These are phyloP conservation scores for Pelargonium australe DNA, from an alignment of 441 rosid species.

Conservation along the genomic window DNA sequence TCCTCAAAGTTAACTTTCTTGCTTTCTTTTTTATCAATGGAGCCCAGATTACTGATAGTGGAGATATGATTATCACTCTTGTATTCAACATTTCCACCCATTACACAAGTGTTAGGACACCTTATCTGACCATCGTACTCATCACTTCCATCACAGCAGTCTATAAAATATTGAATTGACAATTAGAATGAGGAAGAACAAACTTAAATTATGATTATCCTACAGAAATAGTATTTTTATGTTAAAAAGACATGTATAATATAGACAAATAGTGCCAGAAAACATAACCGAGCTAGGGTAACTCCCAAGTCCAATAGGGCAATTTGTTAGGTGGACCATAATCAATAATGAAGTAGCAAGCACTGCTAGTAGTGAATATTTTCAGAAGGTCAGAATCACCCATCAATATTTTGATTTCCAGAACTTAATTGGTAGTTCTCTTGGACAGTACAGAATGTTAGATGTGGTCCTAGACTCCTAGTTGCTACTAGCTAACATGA, in stretches of 20 bases:
- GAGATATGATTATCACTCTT: conserved; percentile 33
- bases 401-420: background rate
- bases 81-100: conserved; percentile 70
- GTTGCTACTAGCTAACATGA: background rate
- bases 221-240: background rate
- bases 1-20: conserved; percentile 31
- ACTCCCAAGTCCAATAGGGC: too few species aligned
- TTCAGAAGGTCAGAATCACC: background rate
- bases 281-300: too few species aligned
- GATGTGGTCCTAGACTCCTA: background rate
- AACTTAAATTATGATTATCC: background rate
- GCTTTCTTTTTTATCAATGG: conserved; percentile 25
- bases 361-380: background rate
- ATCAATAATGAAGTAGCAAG: too few species aligned
- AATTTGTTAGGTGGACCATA: too few species aligned
- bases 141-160: conserved; percentile 96
- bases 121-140: conserved; percentile 51
- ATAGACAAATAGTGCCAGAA: background rate
- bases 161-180: conserved; percentile 29
- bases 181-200: background rate
- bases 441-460: background rate
- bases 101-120: conserved; percentile 71
- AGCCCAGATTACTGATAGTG: conserved; percentile 15
- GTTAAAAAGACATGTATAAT: background rate
- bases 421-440: background rate